Conservation (phyloP, 73 alveolate species). For the Uronychia binucleata region DNA sequence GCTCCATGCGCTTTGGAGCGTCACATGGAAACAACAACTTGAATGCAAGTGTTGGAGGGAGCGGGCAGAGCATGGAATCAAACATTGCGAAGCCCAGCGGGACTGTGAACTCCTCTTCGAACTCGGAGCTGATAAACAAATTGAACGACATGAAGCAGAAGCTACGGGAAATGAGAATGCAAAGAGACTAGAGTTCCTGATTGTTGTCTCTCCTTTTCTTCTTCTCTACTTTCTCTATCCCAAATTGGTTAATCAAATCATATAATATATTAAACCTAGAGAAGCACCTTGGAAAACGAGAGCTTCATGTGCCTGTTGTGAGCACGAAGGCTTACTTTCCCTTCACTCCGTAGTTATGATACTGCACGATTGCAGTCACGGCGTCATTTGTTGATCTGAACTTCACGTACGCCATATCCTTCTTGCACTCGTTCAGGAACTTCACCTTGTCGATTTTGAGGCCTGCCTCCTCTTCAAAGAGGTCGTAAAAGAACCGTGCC, state of each 20-base stretch:
- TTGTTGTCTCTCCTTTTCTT: background rate
- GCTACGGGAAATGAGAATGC: conserved; percentile 33
- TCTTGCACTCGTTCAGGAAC: conserved; percentile 20
- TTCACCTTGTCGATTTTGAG: conserved; percentile 2
- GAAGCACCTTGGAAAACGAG: conserved; percentile 27
- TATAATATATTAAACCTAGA: background rate
- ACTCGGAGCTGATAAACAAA: conserved; percentile 34
- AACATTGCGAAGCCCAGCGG: conserved; percentile 11
- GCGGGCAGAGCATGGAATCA: background rate
- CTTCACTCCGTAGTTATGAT: conserved; percentile 34
- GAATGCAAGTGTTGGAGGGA: conserved; percentile 18
- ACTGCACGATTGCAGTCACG: conserved; percentile 6
- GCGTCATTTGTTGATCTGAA: conserved; percentile 24
- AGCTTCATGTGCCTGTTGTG: conserved; percentile 7
- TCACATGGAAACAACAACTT: background rate
- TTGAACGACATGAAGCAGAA: conserved; percentile 54
- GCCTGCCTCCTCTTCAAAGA: conserved; percentile 17
- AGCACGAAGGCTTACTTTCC: conserved; percentile 14
- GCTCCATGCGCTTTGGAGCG: background rate
- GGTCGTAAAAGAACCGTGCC: background rate
- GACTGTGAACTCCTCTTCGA: background rate
- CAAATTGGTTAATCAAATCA: background rate
- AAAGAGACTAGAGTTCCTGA: conserved; percentile 11
- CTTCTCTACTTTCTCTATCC: conserved; percentile 5
- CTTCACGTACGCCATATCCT: conserved; percentile 34